A percentile compares a stretch with the other conserved stretches of the same genome.
Evolutionary conservation across 2,329 filamentous ascomycete genomes (phyloP).

Genomic region (Aspergillus latus): DNA sequence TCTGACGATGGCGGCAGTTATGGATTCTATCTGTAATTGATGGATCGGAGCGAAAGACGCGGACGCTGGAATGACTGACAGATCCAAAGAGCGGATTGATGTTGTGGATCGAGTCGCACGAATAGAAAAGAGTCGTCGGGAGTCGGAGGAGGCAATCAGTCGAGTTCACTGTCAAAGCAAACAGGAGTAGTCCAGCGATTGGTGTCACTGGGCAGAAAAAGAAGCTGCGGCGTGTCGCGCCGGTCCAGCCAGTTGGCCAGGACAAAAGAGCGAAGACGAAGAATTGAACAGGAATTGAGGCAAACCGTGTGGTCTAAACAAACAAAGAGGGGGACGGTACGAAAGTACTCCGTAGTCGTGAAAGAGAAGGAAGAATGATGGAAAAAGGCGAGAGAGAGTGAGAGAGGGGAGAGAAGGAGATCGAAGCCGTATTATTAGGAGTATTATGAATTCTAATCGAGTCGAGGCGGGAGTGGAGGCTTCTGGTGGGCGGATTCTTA

Average conservation of each 20-base stretch:
- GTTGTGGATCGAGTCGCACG: conserved; percentile 15
- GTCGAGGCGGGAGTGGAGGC: neutral
- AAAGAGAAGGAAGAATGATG: neutral
- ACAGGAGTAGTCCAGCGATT: conserved; percentile 10
- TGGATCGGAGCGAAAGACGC: neutral
- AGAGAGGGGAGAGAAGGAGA: neutral
- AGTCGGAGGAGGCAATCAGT: conserved; percentile 2
- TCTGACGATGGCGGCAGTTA: neutral
- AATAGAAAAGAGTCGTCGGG: conserved; percentile 2
- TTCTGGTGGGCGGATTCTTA: conserved; percentile 1
- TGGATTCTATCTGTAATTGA: neutral
- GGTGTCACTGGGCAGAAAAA: conserved; percentile 7
- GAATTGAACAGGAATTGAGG: neutral
- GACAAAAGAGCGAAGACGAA: neutral
- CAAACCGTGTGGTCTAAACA: neutral
- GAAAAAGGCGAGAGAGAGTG: neutral
- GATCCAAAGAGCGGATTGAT: conserved; percentile 2
- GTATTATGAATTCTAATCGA: neutral
- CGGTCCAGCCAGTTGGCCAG: neutral
- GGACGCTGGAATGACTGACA: conserved; percentile 3
- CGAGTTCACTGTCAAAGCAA: conserved; percentile 19
- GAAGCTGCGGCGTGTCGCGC: conserved; percentile 1
- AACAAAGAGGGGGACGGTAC: conserved; percentile 1
- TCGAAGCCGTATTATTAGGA: neutral
- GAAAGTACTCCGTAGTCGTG: neutral